Conservation (phyloP, 305 asterid genomes). For the Rubia balearica region DNA sequence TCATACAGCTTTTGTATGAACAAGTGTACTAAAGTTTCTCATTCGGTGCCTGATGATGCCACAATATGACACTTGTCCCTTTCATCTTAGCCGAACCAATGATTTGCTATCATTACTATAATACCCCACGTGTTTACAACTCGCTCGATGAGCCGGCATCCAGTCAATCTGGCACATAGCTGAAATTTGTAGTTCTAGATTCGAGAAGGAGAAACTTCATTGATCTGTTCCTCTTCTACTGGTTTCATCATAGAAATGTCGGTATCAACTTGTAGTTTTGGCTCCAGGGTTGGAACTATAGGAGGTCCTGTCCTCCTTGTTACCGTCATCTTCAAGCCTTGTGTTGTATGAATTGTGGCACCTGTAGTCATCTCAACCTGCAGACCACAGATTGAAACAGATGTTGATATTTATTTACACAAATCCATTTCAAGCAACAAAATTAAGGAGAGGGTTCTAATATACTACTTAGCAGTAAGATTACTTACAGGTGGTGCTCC, state of each 20-base stretch:
- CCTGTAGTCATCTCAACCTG: conserved; percentile 98
- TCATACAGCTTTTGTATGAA: neutral
- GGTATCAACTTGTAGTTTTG: conserved; percentile 36
- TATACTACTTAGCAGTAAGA: neutral
- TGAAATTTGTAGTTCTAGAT: conserved; percentile 12
- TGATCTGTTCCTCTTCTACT: conserved; percentile 37
- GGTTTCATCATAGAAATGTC: conserved; percentile 28
- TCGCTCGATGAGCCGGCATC: conserved; percentile 12
- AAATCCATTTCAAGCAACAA: neutral
- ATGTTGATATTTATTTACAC: neutral
- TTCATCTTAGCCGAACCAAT: neutral
- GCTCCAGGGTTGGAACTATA: conserved; percentile 51
- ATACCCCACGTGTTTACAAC: neutral
- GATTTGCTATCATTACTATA: neutral
- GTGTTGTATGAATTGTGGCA: conserved; percentile 95
- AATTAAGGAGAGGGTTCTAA: neutral
- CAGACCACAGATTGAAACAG: conserved; percentile 9
- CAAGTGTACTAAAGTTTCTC: neutral
- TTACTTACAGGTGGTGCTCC: conserved; percentile 96
- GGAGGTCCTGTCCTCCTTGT: conserved; percentile 61
- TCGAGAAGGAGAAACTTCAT: conserved; percentile 29
- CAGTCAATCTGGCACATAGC: conserved; percentile 31
- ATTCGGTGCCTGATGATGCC: neutral
- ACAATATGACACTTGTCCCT: neutral
- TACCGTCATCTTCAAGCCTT: conserved; percentile 83